A percentile compares a stretch with the other conserved stretches of the same genome.
Evolutionary conservation across 208 protist genomes (phyloP).

Genomic region (Crithidia expoeki): DNA sequence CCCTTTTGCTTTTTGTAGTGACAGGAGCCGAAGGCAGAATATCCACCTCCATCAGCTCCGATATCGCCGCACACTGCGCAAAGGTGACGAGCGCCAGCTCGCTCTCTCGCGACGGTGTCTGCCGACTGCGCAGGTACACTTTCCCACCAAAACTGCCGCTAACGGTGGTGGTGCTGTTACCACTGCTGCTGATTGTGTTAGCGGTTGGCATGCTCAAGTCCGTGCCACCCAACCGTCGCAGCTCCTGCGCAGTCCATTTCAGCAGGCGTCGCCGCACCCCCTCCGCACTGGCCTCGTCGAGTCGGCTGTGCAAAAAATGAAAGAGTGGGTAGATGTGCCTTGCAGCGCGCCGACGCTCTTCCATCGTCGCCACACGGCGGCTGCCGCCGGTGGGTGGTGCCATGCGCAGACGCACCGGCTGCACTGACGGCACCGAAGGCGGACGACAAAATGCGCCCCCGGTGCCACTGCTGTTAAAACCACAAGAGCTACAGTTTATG

Average conservation of each 20-base stretch:
- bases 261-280: conserved; percentile 67
- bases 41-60: conserved; percentile 52
- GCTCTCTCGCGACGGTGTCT: conserved; percentile 16
- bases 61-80: conserved; percentile 79
- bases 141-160: not conserved
- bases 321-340: conserved; percentile 69
- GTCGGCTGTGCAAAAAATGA: conserved; percentile 44
- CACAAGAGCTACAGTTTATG: not conserved
- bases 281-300: conserved; percentile 51
- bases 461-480: not conserved
- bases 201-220: not conserved
- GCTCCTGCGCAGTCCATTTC: conserved; percentile 71
- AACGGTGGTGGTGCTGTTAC: not conserved
- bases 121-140: conserved; percentile 13
- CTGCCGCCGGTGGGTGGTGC: conserved; percentile 43
- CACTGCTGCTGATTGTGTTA: not conserved
- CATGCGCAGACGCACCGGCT: conserved; percentile 72
- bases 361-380: conserved; percentile 51
- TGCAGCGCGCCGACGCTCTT: conserved; percentile 65
- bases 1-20: not conserved
- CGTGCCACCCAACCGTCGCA: conserved; percentile 26
- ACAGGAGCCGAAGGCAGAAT: conserved; percentile 29
- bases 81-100: conserved; percentile 64
- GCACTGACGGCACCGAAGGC: not conserved
- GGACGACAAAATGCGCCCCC: not conserved